Evolutionary conservation across 2,329 filamentous ascomycete species (phyloP), one percentile per base, ranked within the genome.

Genomic region (Sarocladium oryzae): DNA sequence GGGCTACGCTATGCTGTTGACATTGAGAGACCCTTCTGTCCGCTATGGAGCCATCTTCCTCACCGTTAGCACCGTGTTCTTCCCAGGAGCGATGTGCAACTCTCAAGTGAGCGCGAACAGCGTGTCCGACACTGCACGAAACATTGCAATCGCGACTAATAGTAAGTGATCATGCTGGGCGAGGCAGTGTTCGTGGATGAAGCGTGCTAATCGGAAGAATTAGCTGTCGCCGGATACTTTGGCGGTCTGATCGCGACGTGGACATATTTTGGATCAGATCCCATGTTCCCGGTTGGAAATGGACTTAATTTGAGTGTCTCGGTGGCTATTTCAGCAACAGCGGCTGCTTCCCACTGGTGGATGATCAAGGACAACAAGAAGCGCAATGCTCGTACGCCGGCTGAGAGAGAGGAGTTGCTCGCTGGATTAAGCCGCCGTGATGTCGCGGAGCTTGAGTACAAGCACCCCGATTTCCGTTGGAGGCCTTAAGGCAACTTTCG

Each of bases 31-130:
- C 20, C 46, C 46, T 10, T 24, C 30, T 8, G 30, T 30, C 21
- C 46, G 35, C 15, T 49, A 33, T 26, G 85, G 77, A 1, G 86
- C 84, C 0, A 85, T 83, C 0, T 89, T 89, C 66, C 64, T 89
- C 52, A 82, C 87, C 51, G 78, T 84, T 2, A 72, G 72, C 7
- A 84, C 82, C 0, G 78, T 80, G 3, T 88, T 86, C 58, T 66
- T 77, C 3, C 77, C 81, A 40, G 85, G 84, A 0, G 75, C 84
- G 0, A 74, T 89, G 11, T 79, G 77, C 57, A 87, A 85, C 55
- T 84, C 84, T 0, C 77, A 88, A 52, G 81, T 78, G 0, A 79
- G 83, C 0, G 85, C 84, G 4, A 88, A 88, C 57, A 83, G 88
- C 0, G 77, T 88, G 5, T 82, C 81, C 3, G 86, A 89, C 57